Evolutionary conservation across 306 rosid species (phyloP), one percentile per base, ranked within the genome.

Genomic region (Aeschynomene evenia): DNA sequence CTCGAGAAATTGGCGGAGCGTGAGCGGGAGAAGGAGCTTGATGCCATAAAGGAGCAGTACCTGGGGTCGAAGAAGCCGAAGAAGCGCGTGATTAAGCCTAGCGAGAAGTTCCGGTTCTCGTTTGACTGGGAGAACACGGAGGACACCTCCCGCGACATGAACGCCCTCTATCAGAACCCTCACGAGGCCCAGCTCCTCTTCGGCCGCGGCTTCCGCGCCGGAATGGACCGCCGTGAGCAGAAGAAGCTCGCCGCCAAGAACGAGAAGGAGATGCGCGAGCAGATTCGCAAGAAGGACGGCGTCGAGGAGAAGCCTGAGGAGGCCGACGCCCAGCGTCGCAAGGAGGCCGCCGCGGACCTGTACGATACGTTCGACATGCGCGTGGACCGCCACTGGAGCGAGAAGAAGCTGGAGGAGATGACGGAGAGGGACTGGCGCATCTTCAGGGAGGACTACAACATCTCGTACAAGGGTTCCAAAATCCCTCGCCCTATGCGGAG

Each of bases 71-170:
- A 91, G 72, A 91, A 89, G 80, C 97, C 97, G 3, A 91, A 91
- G 85, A 89, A 91, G 82, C 82, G 96, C 3, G 97, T 91, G 1
- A 91, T 91, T 54, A 91, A 87, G 54, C 97, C 97, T 0, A 91
- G 97, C 63, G 97, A 91, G 90, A 91, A 91, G 77, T 91, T 91
- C 57, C 83, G 97, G 0, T 91, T 91, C 74, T 89, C 97, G 2
- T 91, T 91, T 76, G 94, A 91, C 63, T 91, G 97, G 97, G 97
- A 91, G 67, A 91, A 91, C 74, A 89, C 96, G 0, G 97, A 91
- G 73, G 96, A 89, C 68, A 91, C 97, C 5, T 91, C 97, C 0
- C 89, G 94, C 13, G 97, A 91, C 49, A 89, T 91, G 96, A 91
- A 91, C 50, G 0, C 40, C 2, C 81, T 91, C 26, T 91, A 91